Percentiles rank a stretch among this genome's conserved stretches.
These are phyloP conservation scores for Fomitopsis betulina DNA, from an alignment of 1,284 basidiomycete species.

Conservation along the genomic window DNA sequence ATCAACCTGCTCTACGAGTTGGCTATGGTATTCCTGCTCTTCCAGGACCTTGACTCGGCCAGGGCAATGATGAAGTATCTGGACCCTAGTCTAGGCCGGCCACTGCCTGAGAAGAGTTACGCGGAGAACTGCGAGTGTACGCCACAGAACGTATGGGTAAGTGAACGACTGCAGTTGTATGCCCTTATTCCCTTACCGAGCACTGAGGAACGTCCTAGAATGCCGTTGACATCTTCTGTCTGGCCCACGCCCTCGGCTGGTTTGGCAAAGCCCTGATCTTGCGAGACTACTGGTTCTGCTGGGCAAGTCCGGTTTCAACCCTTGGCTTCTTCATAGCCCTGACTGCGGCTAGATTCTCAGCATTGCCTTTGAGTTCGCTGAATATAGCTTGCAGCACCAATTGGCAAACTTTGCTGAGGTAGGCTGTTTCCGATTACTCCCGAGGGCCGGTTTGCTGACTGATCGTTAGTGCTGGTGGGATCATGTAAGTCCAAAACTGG, in stretches of 20 bases:
- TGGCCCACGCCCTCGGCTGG: constrained; percentile 81
- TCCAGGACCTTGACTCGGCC: constrained; percentile 78
- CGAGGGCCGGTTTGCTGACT: constrained; percentile 7
- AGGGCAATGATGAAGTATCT: constrained; percentile 73
- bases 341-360: constrained; percentile 61
- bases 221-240: constrained; percentile 78
- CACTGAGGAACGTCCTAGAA: constrained; percentile 37
- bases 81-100: constrained; percentile 65
- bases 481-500: constrained; percentile 53
- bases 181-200: constrained; percentile 2
- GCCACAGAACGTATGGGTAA: constrained; percentile 62
- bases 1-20: constrained; percentile 80
- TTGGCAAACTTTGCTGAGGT: constrained; percentile 82
- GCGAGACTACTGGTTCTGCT: constrained; percentile 87
- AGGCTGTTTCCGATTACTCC: constrained; percentile 22
- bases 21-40: constrained; percentile 74
- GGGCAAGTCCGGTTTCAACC: constrained; percentile 43
- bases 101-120: constrained; percentile 78
- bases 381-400: constrained; percentile 82
- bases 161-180: constrained; percentile 16
- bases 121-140: constrained; percentile 74
- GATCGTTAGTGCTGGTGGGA: constrained; percentile 78
- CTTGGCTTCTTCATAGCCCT: background rate
- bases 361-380: constrained; percentile 80
- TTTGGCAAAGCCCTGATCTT: constrained; percentile 84